These are phyloP conservation scores for Coemansia aciculifera DNA, from an alignment of 192 early-diverging fungal genomes.

Conservation along the genomic window DNA sequence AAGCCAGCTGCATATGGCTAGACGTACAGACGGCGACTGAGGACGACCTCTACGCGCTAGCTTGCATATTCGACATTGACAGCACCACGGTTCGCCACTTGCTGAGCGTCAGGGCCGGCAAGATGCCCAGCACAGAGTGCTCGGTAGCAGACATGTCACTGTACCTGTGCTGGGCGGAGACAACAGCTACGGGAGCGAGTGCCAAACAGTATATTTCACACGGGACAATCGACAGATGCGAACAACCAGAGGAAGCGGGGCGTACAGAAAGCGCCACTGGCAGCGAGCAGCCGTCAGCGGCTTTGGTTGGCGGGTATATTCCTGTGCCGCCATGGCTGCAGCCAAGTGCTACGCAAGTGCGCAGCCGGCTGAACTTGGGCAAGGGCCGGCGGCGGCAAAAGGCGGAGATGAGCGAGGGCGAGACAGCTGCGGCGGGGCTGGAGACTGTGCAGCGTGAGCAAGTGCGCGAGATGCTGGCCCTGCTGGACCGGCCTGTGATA, in stretches of 20 bases:
- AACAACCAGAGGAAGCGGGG: neutral
- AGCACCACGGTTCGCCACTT: constrained; percentile 6
- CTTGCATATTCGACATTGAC: constrained; percentile 39
- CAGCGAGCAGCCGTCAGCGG: constrained; percentile 3
- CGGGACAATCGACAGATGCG: constrained; percentile 12
- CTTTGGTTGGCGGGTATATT: constrained; percentile 24
- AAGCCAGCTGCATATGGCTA: constrained; percentile 29
- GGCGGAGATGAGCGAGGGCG: neutral
- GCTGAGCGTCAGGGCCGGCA: neutral
- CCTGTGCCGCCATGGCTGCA: constrained; percentile 51
- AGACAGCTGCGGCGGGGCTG: constrained; percentile 2
- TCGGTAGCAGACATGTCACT: constrained; percentile 14
- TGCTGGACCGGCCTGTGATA: constrained; percentile 30
- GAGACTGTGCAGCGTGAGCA: constrained; percentile 26
- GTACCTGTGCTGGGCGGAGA: constrained; percentile 50
- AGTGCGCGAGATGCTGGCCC: constrained; percentile 23
- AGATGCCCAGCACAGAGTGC: constrained; percentile 23
- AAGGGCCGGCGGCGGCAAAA: neutral
- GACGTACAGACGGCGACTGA: constrained; percentile 28
- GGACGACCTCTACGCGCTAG: constrained; percentile 33
- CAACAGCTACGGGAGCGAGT: constrained; percentile 10
- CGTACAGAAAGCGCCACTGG: neutral
- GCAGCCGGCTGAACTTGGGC: constrained; percentile 23
- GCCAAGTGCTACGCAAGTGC: constrained; percentile 50
- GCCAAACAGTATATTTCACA: constrained; percentile 25